Evolutionary conservation across 345 rosid species (phyloP), one percentile per base, ranked within the genome.

Genomic region (Stellera chamaejasme): DNA sequence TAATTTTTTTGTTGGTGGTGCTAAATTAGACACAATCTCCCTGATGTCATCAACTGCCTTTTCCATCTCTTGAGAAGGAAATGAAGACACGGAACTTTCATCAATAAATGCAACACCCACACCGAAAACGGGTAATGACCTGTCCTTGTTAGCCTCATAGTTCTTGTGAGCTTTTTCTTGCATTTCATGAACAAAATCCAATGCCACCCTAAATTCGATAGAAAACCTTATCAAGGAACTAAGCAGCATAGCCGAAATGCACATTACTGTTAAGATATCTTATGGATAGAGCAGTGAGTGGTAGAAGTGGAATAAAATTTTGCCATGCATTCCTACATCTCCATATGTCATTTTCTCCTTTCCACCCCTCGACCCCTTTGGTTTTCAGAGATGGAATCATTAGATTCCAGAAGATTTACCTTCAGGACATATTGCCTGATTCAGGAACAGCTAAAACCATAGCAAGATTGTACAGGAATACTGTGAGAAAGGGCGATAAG

Each of bases 141-240:
- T 80, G 59, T 93, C 94, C 50, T 77, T 77, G 65, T 94, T 77
- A 0, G 96, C 91, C 51, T 93, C 94, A 54, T 69, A 87, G 75
- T 87, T 87, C 80, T 78, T 86, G 69, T 81, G 89, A 26, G 91
- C 87, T 72, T 74, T 87, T 32, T 51, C 63, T 62, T 93, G 99
- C 83, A 89, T 63, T 67, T 81, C 94, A 46, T 89, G 94, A 23
- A 93, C 88, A 69, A 89, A 93, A 52, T 93, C 91, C 42, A 93
- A 68, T 72, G 72, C 82, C 62, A 93, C 92, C 75, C 99, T 92
- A 10, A 48, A 49, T 12, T 19, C 12, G 27, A 13, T 28, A 45
- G 13, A 45, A 59, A 10, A 0, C 6, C 1, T 32, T 8, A 32
- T 5, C 1, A 32, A 48, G 4, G 8, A 50, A 59, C 6, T 5